phyloP scores from a whole-genome alignment of 2,329 filamentous ascomycete species.

The Fusarium mundagurra region DNA sequence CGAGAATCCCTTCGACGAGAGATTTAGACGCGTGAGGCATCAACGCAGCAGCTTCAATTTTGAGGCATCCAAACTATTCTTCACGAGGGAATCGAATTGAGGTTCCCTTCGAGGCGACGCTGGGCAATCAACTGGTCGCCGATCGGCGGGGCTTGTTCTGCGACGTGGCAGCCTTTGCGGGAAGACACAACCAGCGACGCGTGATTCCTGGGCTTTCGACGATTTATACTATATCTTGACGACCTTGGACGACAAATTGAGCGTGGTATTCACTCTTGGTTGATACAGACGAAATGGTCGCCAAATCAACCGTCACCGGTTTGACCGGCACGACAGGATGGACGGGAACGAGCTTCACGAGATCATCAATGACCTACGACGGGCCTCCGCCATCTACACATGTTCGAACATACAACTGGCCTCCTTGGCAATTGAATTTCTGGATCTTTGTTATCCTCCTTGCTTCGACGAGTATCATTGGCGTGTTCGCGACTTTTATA shows the following conservation, averaged over 20 bases:
- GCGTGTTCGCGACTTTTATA: constrained; percentile 69
- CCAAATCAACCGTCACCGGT: constrained; percentile 41
- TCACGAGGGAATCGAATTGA: not conserved
- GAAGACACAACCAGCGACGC: constrained; percentile 2
- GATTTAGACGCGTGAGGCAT: constrained; percentile 20
- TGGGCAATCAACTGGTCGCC: constrained; percentile 29
- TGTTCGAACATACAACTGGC: constrained; percentile 73
- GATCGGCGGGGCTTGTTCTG: constrained; percentile 30
- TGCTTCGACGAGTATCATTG: constrained; percentile 66
- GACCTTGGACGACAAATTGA: not conserved
- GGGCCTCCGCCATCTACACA: constrained; percentile 53
- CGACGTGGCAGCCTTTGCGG: constrained; percentile 36
- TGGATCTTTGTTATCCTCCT: constrained; percentile 75
- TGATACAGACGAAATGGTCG: constrained; percentile 35
- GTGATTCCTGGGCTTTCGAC: not conserved
- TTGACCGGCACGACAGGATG: constrained; percentile 45
- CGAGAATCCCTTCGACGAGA: not conserved
- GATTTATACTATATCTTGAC: not conserved
- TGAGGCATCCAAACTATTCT: constrained; percentile 4
- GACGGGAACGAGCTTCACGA: constrained; percentile 43
- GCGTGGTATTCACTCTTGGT: not conserved
- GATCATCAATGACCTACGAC: constrained; percentile 56
- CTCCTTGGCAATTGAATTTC: constrained; percentile 71
- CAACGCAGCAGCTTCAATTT: constrained; percentile 8
- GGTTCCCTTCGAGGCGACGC: constrained; percentile 19